Evolutionary conservation across 2,329 filamentous ascomycete species (phyloP), one percentile per base, ranked within the genome.

Genomic region (Colletotrichum eremochloae): DNA sequence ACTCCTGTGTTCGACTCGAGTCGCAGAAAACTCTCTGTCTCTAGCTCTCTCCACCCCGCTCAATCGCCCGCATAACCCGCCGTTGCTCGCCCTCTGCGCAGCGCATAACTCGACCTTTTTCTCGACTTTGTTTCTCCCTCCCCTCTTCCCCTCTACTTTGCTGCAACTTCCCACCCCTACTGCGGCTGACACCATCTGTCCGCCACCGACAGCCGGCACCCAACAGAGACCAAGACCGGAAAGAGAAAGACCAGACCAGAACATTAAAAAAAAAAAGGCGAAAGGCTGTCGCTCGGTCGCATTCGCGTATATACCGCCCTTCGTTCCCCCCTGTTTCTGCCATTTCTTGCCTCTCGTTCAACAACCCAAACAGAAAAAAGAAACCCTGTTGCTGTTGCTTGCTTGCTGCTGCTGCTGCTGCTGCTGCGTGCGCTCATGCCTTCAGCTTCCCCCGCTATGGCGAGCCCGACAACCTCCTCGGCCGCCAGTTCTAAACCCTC

Each of bases 401-500:
- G 24, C n/a, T n/a, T n/a, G n/a, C n/a, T n/a, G n/a, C 36, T 53
- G 36, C 20, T 46, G 18, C 52, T 38, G 50, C 42, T 33, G 67
- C 50, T 11, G 53, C 53, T 33, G 55, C 55, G 33, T n/a, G 42
- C 68, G 64, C 68, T 68, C 55, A 69, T 72, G 66, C 69, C 69
- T 60, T 72, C 69, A 63, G 66, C 69, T 40, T 72, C 69, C 48
- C 53, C 46, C 60, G 67, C 68, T 48, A 74, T 74, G 71, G 69
- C 68, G 38, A 74, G 71, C 58, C 68, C 71, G 64, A 70, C 60
- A 63, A 74, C 61, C 56, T 57, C 67, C 62, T 86, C 86, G 67
- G 80, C 79, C 72, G 80, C 83, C 74, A 84, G 83, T 63, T 88
- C 86, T 33, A 86, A 87, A 74, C 80, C 86, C 20, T 85, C 86